phyloP scores from a whole-genome alignment of 495 filamentous ascomycete species.

The Antarctomyces pellizariae region DNA sequence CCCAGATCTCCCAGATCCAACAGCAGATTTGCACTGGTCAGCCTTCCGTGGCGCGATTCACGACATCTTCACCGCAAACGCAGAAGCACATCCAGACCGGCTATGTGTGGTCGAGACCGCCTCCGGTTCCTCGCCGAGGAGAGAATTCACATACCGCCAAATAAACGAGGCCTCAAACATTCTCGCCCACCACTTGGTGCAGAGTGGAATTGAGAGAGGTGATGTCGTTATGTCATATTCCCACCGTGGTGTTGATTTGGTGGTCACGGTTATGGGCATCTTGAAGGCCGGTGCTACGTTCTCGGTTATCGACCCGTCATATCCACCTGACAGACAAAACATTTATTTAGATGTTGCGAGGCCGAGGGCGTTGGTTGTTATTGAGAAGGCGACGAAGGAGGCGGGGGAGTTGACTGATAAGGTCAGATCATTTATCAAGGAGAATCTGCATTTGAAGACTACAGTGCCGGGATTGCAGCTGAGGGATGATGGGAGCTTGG shows the following conservation, averaged over 20 bases:
- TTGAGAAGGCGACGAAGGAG: slow-evolving; percentile 57
- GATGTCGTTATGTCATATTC: slow-evolving; percentile 92
- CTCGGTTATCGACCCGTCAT: slow-evolving; percentile 68
- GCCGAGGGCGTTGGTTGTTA: slow-evolving; percentile 56
- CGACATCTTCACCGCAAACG: slow-evolving; percentile 50
- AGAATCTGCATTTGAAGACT: slow-evolving; percentile 46
- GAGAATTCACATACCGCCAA: slow-evolving; percentile 67
- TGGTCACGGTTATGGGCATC: slow-evolving; percentile 39
- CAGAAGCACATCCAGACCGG: slow-evolving; percentile 47
- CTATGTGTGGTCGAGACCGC: slow-evolving; percentile 70
- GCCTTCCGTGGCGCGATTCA: slow-evolving; percentile 64
- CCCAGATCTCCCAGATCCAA: slow-evolving; percentile 53
- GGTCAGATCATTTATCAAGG: slow-evolving; percentile 52
- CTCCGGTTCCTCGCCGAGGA: slow-evolving; percentile 27
- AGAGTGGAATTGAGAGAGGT: slow-evolving; percentile 47
- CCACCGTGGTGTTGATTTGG: slow-evolving; percentile 53
- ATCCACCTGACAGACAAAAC: slow-evolving; percentile 70
- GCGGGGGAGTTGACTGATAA: slow-evolving; percentile 41
- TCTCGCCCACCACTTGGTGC: slow-evolving; percentile 53
- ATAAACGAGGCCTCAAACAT: slow-evolving; percentile 72
- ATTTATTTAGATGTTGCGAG: slow-evolving; percentile 80
- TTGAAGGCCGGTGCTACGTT: slow-evolving; percentile 46
- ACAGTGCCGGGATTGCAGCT: slow-evolving; percentile 59
- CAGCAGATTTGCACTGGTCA: slow-evolving; percentile 58
- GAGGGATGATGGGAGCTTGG: slow-evolving; percentile 45